phyloP scores from a whole-genome alignment of 2,329 filamentous ascomycete genomes.

The Alternaria sp. region DNA sequence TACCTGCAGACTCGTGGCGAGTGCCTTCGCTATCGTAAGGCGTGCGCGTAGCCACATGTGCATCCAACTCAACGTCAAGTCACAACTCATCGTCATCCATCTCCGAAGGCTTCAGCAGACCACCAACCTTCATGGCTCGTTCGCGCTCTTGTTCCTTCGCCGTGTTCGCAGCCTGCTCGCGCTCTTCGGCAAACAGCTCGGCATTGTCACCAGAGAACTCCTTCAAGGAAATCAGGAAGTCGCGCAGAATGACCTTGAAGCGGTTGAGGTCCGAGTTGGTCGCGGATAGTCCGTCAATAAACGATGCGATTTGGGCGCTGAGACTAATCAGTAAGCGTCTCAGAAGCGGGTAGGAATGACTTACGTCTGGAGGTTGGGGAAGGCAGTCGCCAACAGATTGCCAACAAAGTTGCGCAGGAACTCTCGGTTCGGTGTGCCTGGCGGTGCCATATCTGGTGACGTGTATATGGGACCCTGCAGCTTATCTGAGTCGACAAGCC shows the following conservation, averaged over 20 bases:
- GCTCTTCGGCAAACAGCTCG: constrained; percentile 91
- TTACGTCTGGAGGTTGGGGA: constrained; percentile 90
- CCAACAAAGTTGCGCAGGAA: constrained; percentile 90
- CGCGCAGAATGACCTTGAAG: constrained; percentile 94
- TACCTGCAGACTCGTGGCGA: constrained; percentile 23
- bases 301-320: constrained; percentile 85
- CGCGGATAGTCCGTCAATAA: constrained; percentile 88
- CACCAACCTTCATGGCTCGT: constrained; percentile 91
- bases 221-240: constrained; percentile 96
- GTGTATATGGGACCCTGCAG: constrained; percentile 92
- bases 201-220: constrained; percentile 96
- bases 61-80: constrained; percentile 65
- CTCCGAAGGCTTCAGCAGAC: constrained; percentile 96
- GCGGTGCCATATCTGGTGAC: constrained; percentile 75
- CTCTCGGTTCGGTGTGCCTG: constrained; percentile 86
- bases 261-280: constrained; percentile 88
- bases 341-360: constrained; percentile 49
- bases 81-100: constrained; percentile 84
- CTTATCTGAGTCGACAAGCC: constrained; percentile 89
- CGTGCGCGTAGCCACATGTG: constrained; percentile 49
- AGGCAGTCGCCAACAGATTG: constrained; percentile 84
- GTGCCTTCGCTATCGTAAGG: constrained; percentile 42
- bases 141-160: constrained; percentile 89
- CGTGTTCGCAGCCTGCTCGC: constrained; percentile 88
- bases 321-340: constrained; percentile 39